Evolutionary conservation across 345 rosid species (phyloP), one percentile per base, ranked within the genome.

Genomic region (Hirschfeldia incana): DNA sequence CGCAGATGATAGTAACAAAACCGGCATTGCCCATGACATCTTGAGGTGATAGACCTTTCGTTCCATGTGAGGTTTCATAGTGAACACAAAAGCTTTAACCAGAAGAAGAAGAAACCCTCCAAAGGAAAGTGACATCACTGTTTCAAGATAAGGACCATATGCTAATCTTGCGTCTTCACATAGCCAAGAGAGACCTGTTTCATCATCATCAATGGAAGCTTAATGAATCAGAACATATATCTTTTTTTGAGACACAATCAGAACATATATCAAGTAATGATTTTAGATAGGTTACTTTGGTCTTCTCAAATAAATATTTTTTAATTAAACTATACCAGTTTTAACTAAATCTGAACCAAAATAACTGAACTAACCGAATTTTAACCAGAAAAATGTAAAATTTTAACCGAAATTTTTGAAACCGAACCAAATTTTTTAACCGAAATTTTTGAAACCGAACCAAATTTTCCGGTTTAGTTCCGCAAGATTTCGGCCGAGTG

Each of bases 1-100:
- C 1, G 87, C 86, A 0, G 94, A 94, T 0, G 97, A 94, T 21
- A 94, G 88, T 79, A 94, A 80, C 85, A 94, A 84, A 81, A 92
- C 88, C 6, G 98, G 97, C 94, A 92, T 90, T 29, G 88, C 98
- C 96, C 96, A 90, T 1, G 96, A 85, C 77, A 85, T 89, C 85
- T 89, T 94, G 80, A 89, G 77, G 85, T 94, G 1, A 61, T 46
- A 88, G 26, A 92, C 88, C 77, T 82, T 89, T 81, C 87, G 87
- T 73, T 84, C 88, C 6, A 86, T 61, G 82, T 87, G 90, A 58
- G 92, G 86, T 81, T 81, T 89, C 76, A 86, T 78, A 61, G 88
- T 87, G 81, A 94, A 89, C 72, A 94, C 87, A 79, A 88, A 90
- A 51, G 88, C 85, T 86, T 94, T 94, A 36, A 90, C 81, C 11